Evolutionary conservation across 2,329 filamentous ascomycete species (phyloP).

Genomic region (Lithohypha guttulata): DNA sequence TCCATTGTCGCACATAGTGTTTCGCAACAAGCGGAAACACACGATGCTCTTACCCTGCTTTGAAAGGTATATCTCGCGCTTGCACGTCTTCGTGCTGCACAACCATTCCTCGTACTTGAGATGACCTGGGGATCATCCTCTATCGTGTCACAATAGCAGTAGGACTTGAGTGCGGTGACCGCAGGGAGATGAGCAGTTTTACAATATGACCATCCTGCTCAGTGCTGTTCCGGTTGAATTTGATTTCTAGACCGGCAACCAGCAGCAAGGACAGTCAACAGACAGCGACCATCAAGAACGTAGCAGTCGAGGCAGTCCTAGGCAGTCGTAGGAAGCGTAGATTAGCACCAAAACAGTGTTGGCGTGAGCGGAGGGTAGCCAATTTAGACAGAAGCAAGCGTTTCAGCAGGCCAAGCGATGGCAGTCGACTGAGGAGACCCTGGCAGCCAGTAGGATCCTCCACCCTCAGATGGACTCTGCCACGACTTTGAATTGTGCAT

Average conservation of each 20-base stretch:
- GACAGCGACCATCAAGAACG: not conserved
- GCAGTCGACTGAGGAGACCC: too few relatives aligned
- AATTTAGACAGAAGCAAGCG: conserved; percentile 7
- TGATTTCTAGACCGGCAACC: conserved; percentile 8
- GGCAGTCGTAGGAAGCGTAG: not conserved
- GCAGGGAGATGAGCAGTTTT: not conserved
- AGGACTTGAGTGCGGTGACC: not conserved
- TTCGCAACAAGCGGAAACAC: not conserved
- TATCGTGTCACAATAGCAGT: not conserved
- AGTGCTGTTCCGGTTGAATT: conserved; percentile 8
- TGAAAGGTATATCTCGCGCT: not conserved
- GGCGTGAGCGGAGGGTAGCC: not conserved
- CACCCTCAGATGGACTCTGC: too few relatives aligned
- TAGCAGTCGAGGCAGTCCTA: too few relatives aligned
- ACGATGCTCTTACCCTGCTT: not conserved
- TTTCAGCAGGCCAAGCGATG: conserved; percentile 9
- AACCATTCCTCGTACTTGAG: not conserved
- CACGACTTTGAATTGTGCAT: too few relatives aligned
- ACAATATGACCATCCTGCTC: not conserved
- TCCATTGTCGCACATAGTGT: not conserved
- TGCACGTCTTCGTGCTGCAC: not conserved
- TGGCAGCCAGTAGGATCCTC: too few relatives aligned
- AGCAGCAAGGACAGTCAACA: conserved; percentile 1
- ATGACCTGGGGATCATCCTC: not conserved
- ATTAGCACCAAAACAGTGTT: not conserved